Conservation (phyloP, 768 basidiomycete species). For the Serendipita sp. region DNA sequence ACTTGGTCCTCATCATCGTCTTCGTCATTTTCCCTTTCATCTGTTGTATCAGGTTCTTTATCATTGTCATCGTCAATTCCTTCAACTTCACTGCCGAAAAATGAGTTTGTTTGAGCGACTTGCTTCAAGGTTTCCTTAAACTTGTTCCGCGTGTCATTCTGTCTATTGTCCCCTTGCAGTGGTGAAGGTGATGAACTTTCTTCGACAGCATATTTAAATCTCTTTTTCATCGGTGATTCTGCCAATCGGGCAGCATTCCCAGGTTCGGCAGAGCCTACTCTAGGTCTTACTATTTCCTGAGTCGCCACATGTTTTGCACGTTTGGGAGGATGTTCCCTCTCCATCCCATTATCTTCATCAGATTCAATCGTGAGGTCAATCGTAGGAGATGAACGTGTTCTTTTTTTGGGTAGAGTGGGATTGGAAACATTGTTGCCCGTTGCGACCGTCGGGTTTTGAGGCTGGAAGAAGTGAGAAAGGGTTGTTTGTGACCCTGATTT, state of each 20-base stretch:
- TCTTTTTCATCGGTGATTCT: slow-evolving; percentile 3
- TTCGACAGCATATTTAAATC: background rate
- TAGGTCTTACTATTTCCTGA: slow-evolving; percentile 15
- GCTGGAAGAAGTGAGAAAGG: background rate
- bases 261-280: slow-evolving; percentile 15
- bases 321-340: slow-evolving; percentile 5
- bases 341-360: slow-evolving; percentile 8
- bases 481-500: background rate
- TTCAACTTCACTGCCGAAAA: background rate
- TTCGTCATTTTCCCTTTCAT: slow-evolving; percentile 6
- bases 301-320: background rate
- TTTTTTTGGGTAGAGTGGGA: background rate
- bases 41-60: background rate
- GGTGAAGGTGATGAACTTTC: background rate
- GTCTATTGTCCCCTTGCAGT: background rate
- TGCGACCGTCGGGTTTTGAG: background rate
- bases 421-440: background rate
- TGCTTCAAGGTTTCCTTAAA: slow-evolving; percentile 12
- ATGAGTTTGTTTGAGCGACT: background rate
- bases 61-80: background rate
- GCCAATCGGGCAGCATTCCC: slow-evolving; percentile 18
- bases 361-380: slow-evolving; percentile 42
- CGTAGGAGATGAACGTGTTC: slow-evolving; percentile 9
- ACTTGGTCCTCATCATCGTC: background rate
- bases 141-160: slow-evolving; percentile 20